phyloP scores from a whole-genome alignment of 768 basidiomycete genomes.

The Suillus alpinus region DNA sequence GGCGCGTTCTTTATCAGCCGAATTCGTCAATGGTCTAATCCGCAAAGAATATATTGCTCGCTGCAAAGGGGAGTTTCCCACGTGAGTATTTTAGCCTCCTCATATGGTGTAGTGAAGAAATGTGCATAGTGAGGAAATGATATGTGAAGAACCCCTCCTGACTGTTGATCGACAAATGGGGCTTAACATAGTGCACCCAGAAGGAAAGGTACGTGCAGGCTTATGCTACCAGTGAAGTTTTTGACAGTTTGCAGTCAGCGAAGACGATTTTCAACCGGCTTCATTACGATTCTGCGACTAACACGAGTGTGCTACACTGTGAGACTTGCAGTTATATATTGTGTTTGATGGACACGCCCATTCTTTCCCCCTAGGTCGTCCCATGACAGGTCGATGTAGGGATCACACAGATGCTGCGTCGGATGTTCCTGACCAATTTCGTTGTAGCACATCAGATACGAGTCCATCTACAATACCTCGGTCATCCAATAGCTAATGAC shows the following conservation, averaged over 20 bases:
- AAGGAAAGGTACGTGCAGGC: conserved; percentile 59
- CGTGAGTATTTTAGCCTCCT: conserved; percentile 47
- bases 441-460: conserved; percentile 89
- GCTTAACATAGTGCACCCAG: conserved; percentile 90
- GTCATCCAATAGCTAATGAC: conserved; percentile 92
- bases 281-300: conserved; percentile 72
- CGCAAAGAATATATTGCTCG: conserved; percentile 92
- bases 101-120: not conserved
- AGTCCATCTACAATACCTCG: conserved; percentile 94
- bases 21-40: conserved; percentile 81
- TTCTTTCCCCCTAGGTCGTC: conserved; percentile 53
- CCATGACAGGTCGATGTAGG: conserved; percentile 91
- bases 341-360: conserved; percentile 4
- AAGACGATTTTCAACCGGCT: conserved; percentile 86
- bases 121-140: conserved; percentile 63
- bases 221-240: not conserved
- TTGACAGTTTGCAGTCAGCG: conserved; percentile 53
- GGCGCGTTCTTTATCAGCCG: conserved; percentile 68
- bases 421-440: conserved; percentile 4
- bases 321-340: conserved; percentile 8
- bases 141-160: conserved; percentile 82
- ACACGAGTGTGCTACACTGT: conserved; percentile 90
- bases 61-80: conserved; percentile 81
- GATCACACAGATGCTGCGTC: not conserved
- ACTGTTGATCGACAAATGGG: conserved; percentile 97